Base-by-base conservation (phyloP, 768 basidiomycete species). In the Pleurotus djamor region DNA sequence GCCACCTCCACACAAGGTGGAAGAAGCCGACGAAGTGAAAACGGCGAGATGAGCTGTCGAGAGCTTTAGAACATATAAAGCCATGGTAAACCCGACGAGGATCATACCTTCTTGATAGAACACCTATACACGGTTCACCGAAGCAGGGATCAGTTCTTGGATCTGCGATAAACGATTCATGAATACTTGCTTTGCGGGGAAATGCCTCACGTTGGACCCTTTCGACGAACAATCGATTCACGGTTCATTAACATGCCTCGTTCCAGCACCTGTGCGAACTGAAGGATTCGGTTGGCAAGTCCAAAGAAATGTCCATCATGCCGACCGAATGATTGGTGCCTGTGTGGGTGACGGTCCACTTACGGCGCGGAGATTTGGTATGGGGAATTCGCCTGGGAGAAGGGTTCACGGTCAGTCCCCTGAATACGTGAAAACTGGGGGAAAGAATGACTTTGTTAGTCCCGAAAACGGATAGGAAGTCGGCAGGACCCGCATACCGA, bases 11-110 rank as follows among this genome's bases (percentile, higher is more conserved):
- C 7, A 17, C 14, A 17, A 48, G 47, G n/a, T 28, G 8, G 21
- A 44, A 48, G 47, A 48, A 48, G 12, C 16, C 47, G 47, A 48
- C 47, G 8, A 9, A 16, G 12, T 9, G 17, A 33, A 10, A 12
- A 21, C 10, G 28, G 34, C 17, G 49, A 50, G 6, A 5, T 9
- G 49, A 32, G 8, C 17, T 17, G 9, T 7, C 13, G 17, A 50
- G 17, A 28, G 16, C 28, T 34, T 10, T 12, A 10, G 28, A 37
- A 41, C 16, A 56, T 28, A 32, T 16, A 41, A 13, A 13, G 28
- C 54, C 54, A 56, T 34, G 52, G 54, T 45, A 45, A 56, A 56
- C 6, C 54, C 54, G 54, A 56, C 33, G 41, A 43, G 16, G 38
- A 43, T 41, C 38, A n/a, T 41, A 10, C 10, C 9, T 41, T 41